Base-by-base conservation (phyloP, 345 rosid species). In the Lepidium africanum region DNA sequence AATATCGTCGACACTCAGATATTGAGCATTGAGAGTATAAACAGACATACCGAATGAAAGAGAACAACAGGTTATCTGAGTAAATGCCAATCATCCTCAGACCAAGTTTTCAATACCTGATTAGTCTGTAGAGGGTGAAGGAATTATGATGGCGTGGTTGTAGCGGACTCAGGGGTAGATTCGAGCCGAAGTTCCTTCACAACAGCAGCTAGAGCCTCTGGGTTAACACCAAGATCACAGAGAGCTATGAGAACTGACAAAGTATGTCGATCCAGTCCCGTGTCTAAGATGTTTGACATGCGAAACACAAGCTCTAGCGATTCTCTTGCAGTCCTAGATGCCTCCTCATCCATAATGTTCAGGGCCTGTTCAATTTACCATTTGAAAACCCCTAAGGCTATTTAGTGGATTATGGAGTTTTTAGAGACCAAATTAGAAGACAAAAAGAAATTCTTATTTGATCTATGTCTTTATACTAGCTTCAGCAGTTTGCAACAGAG, bases 171-270 rank as follows among this genome's bases (percentile, higher is more conserved):
- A 0, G 70, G 51, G 0, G 41, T 39, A 59, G 66, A 39, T 13
- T 49, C 66, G 1, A 38, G 59, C 6, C 61, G 53, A 51, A 77
- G 81, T 75, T 77, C 81, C 68, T 77, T 77, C 3, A 77, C 81
- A 30, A 68, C 63, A 72, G 77, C 73, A 57, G 78, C 81, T 19
- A 77, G 32, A 67, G 81, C 81, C 64, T 77, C 81, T 0, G 81
- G 75, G 52, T 77, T 77, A 13, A 73, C 40, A 73, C 81, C 81
- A 42, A 77, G 71, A 54, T 77, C 81, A 46, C 81, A 73, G 36
- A 77, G 81, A 9, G 81, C 81, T 55, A 73, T 77, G 6, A 77
- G 63, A 37, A 77, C 58, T 6, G 81, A 73, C n/a, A 77, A 15
- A 9, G 75, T 73, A 46, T 73, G 77, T 2, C 81, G 45, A 46